These are phyloP conservation scores for Tripidium arundinaceum DNA, from an alignment of 202 grass and related monocot genomes.

Conservation along the genomic window DNA sequence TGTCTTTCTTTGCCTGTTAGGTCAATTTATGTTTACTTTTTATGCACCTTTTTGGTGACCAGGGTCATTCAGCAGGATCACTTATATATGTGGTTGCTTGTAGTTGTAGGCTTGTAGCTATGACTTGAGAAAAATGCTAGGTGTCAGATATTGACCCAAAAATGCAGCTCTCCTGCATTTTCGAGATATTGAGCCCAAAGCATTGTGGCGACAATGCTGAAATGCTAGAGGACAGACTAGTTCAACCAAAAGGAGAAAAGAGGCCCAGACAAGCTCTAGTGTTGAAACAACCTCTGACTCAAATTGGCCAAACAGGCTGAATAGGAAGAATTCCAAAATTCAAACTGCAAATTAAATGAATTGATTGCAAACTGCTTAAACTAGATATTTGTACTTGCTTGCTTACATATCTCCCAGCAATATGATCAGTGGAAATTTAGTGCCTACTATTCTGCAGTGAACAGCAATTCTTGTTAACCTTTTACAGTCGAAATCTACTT, in stretches of 20 bases:
- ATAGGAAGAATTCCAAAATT: neutral
- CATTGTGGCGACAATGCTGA: neutral
- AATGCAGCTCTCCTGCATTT: neutral
- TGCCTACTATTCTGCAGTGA: neutral
- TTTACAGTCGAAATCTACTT: neutral
- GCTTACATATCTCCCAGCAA: neutral
- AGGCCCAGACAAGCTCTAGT: neutral
- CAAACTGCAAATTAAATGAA: neutral
- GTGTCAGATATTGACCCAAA: neutral
- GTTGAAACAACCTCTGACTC: neutral
- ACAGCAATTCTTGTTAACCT: neutral
- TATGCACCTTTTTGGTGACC: slow-evolving; percentile 2
- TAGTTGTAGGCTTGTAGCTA: neutral
- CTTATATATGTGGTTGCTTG: slow-evolving; percentile 9
- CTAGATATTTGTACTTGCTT: slow-evolving; percentile 3
- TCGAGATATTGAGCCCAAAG: neutral
- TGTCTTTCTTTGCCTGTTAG: slow-evolving; percentile 12
- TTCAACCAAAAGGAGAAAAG: neutral
- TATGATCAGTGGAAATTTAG: neutral
- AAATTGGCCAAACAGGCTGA: neutral
- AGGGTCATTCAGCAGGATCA: neutral
- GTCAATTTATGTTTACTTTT: slow-evolving; percentile 6
- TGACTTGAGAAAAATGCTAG: neutral
- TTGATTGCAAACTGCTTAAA: neutral
- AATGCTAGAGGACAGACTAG: neutral